These are phyloP conservation scores for Candida jianshihensis DNA, from an alignment of 805 yeast species.

Conservation along the genomic window DNA sequence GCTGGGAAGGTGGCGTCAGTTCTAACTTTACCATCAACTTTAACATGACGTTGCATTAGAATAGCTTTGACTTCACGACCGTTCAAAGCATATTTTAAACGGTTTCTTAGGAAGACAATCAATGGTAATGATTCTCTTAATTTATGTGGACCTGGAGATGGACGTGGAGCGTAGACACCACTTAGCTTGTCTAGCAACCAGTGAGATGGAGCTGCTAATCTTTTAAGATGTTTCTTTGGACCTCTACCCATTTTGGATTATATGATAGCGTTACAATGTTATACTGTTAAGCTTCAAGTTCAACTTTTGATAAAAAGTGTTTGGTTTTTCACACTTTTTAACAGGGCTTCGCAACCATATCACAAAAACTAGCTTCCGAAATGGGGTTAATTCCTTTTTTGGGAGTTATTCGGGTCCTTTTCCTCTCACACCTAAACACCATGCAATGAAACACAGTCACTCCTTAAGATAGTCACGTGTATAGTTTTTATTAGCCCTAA, in stretches of 20 bases:
- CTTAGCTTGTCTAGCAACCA: slow-evolving; percentile 99
- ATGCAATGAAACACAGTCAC: too few species aligned
- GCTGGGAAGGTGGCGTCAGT: slow-evolving; percentile 98
- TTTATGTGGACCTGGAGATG: slow-evolving; percentile 99
- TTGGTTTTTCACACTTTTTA: background rate
- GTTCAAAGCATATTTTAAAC: slow-evolving; percentile 97
- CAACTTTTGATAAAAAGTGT: slow-evolving; percentile 1
- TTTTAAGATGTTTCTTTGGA: slow-evolving; percentile 52
- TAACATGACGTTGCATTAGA: slow-evolving; percentile 95
- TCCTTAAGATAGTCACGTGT: too few species aligned
- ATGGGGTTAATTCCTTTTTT: too few species aligned
- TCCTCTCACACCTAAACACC: too few species aligned
- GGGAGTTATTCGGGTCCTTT: too few species aligned
- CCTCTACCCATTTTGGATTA: slow-evolving; percentile 18
- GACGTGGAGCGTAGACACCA: slow-evolving; percentile 99
- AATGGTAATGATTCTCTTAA: slow-evolving; percentile 97
- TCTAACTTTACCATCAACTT: slow-evolving; percentile 99
- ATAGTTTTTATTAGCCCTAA: too few species aligned
- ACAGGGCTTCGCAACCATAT: background rate
- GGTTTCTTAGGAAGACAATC: slow-evolving; percentile 95
- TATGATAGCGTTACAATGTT: background rate
- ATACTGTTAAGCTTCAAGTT: too few species aligned
- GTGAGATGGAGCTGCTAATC: slow-evolving; percentile 99
- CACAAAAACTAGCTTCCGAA: too few species aligned
- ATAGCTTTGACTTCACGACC: slow-evolving; percentile 99